These are phyloP conservation scores for Leccinum olivaceopallidum DNA, from an alignment of 768 basidiomycete species.

Conservation along the genomic window DNA sequence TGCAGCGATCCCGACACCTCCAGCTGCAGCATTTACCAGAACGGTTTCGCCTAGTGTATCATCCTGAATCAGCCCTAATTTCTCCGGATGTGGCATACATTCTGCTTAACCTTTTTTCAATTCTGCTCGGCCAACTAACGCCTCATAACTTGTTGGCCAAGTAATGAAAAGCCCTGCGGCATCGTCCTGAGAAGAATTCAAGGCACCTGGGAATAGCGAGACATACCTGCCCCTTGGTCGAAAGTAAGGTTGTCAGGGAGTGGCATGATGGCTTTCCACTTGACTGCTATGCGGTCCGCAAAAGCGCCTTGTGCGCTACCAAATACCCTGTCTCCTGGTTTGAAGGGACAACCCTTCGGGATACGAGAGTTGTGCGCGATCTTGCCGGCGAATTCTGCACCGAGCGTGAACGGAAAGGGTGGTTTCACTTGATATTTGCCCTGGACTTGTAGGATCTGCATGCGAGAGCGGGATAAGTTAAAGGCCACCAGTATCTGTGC, in stretches of 20 bases:
- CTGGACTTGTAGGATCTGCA: conserved; percentile 79
- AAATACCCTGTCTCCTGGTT: conserved; percentile 86
- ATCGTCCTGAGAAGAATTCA: conserved; percentile 3
- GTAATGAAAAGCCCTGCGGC: conserved; percentile 74
- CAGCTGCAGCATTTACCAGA: conserved; percentile 93
- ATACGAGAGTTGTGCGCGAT: conserved; percentile 72
- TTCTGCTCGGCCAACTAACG: conserved; percentile 79
- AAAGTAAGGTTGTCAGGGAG: conserved; percentile 77
- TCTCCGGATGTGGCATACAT: neutral
- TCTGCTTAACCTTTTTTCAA: conserved; percentile 64
- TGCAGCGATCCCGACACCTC: conserved; percentile 91
- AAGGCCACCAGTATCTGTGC: conserved; percentile 12
- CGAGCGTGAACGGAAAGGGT: conserved; percentile 81
- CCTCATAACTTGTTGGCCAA: conserved; percentile 94
- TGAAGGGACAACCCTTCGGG: conserved; percentile 75
- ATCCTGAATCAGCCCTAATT: conserved; percentile 7
- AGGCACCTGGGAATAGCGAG: neutral
- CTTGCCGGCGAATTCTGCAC: conserved; percentile 82
- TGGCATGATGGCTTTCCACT: conserved; percentile 51
- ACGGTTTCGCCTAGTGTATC: conserved; percentile 75
- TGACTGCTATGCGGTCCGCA: conserved; percentile 70
- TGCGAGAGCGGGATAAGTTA: conserved; percentile 2
- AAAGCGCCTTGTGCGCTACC: conserved; percentile 79
- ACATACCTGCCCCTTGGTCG: conserved; percentile 81
- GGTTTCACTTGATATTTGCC: conserved; percentile 90